Conservation (phyloP, 1,284 basidiomycete genomes). For the Ustilago xerochloae region DNA sequence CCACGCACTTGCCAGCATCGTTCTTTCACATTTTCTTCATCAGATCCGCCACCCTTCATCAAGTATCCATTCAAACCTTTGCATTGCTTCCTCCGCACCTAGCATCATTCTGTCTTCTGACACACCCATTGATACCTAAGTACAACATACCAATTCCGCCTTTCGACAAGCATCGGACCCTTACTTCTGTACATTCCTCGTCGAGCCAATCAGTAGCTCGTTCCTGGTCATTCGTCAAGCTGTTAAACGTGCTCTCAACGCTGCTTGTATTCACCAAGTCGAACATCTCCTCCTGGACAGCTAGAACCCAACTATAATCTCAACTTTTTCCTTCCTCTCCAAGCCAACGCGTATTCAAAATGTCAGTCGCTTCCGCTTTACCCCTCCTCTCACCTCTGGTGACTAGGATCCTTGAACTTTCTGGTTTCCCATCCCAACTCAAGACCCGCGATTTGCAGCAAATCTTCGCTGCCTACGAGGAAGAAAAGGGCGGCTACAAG, state of each 20-base stretch:
- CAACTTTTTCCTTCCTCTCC: not conserved
- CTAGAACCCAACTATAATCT: not conserved
- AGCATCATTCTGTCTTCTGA: not conserved
- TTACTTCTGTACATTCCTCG: too few species aligned
- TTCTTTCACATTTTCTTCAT: too few species aligned
- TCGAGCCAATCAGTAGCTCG: too few species aligned
- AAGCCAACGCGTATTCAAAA: too few species aligned
- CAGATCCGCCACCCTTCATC: not conserved
- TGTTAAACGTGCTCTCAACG: too few species aligned
- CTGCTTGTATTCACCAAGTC: too few species aligned
- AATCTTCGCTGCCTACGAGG: constrained; percentile 90
- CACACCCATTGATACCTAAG: too few species aligned
- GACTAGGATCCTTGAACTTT: constrained; percentile 90
- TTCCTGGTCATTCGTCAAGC: too few species aligned
- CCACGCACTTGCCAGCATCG: too few species aligned
- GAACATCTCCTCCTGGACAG: not conserved
- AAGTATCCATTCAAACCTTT: not conserved
- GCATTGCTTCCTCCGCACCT: not conserved
- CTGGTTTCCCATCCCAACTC: constrained; percentile 90
- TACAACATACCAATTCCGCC: too few species aligned
- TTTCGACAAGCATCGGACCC: too few species aligned
- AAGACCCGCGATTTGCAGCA: constrained; percentile 96
- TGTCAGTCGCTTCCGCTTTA: constrained; percentile 44
- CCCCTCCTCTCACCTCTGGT: constrained; percentile 81
- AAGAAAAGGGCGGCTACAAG: constrained; percentile 88